Conservation (phyloP, 2,329 filamentous ascomycete genomes). For the Volutella citrinella region DNA sequence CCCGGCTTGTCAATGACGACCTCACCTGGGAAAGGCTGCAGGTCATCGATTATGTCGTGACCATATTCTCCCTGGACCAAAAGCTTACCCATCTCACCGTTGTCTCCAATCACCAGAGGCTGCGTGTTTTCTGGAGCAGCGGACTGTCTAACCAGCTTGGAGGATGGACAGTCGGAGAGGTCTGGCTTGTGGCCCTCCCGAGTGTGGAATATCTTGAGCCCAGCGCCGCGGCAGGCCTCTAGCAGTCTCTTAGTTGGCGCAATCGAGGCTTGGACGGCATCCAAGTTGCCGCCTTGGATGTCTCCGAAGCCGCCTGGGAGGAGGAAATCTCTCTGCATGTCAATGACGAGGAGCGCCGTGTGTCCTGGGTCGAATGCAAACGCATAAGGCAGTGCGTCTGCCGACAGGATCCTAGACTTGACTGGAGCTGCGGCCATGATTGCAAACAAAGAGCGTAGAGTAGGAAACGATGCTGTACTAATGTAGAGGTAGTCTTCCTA, state of each 20-base stretch:
- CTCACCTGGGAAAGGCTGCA: constrained; percentile 48
- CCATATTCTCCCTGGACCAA: constrained; percentile 52
- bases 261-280: constrained; percentile 34
- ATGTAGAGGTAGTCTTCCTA: too few species aligned
- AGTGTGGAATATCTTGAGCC: constrained; percentile 46
- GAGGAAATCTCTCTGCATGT: constrained; percentile 53
- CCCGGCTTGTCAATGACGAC: constrained; percentile 56
- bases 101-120: constrained; percentile 45
- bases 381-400: constrained; percentile 20
- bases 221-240: constrained; percentile 12
- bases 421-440: not conserved
- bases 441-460: not conserved
- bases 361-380: constrained; percentile 35
- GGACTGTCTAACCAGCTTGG: constrained; percentile 47
- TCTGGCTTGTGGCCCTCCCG: constrained; percentile 51
- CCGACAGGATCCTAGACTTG: not conserved
- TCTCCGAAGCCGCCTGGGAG: constrained; percentile 46
- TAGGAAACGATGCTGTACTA: not conserved
- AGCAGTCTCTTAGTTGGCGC: constrained; percentile 30
- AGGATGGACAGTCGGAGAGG: constrained; percentile 49
- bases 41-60: constrained; percentile 53
- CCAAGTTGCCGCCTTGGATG: constrained; percentile 41
- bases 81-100: constrained; percentile 50
- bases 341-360: constrained; percentile 52
- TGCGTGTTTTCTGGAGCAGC: constrained; percentile 40